Evolutionary conservation across 768 basidiomycete genomes (phyloP).

Genomic region (Lepiota venenata): DNA sequence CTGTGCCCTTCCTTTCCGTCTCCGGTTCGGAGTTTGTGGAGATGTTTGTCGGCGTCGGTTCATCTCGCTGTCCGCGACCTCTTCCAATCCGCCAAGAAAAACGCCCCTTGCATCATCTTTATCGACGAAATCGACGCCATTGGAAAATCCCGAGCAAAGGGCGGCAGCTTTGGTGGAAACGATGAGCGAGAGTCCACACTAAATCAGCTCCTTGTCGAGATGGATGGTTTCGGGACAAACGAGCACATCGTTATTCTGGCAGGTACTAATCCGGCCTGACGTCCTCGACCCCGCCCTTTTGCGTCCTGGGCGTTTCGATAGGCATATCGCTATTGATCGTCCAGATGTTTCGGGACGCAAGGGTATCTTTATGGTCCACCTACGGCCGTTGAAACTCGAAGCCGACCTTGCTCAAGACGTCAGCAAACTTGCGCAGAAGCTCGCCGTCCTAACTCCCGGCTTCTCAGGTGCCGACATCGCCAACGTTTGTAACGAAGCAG

Average conservation of each 20-base stretch:
- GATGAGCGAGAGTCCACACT: conserved; percentile 97
- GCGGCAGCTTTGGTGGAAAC: conserved; percentile 79
- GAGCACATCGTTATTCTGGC: conserved; percentile 96
- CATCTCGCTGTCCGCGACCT: conserved; percentile 96
- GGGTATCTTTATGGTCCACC: conserved; percentile 93
- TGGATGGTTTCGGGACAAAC: conserved; percentile 98
- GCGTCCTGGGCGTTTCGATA: conserved; percentile 97
- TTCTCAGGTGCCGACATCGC: conserved; percentile 99
- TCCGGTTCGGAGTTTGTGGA: conserved; percentile 99
- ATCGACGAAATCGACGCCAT: conserved; percentile 99
- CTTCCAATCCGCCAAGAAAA: conserved; percentile 95
- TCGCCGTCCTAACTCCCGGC: conserved; percentile 94
- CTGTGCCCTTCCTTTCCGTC: conserved; percentile 96
- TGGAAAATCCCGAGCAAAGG: conserved; percentile 85
- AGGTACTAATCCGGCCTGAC: conserved; percentile 95
- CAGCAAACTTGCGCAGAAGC: conserved; percentile 77
- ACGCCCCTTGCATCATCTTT: conserved; percentile 98
- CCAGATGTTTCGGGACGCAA: conserved; percentile 93
- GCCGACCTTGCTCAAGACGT: conserved; percentile 46
- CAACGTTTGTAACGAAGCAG: conserved; percentile 98
- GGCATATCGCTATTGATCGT: conserved; percentile 92
- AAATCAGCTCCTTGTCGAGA: conserved; percentile 96
- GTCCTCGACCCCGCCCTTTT: conserved; percentile 94
- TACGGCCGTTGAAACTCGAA: conserved; percentile 75
- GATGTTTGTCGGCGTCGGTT: conserved; percentile 99